A percentile compares a stretch with the other conserved stretches of the same genome.
phyloP scores from a whole-genome alignment of 2,329 filamentous ascomycete species.

The Emmonsiellopsis sp. region DNA sequence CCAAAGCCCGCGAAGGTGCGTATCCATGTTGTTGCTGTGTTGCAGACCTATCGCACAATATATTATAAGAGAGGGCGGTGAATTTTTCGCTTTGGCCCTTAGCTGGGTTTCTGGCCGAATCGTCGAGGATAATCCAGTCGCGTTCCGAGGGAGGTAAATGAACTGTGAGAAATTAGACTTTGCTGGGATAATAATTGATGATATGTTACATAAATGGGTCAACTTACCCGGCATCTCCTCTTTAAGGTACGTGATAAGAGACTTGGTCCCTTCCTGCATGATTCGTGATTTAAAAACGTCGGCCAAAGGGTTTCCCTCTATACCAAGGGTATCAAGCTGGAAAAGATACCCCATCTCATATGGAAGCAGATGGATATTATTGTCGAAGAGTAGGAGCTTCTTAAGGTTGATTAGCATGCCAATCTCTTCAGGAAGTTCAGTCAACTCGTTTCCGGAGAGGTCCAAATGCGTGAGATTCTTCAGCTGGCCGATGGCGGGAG shows the following conservation, averaged over 20 bases:
- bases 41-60: conserved; percentile 87
- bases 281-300: conserved; percentile 70
- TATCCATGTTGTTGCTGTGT: conserved; percentile 82
- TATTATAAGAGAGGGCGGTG: conserved; percentile 89
- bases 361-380: conserved; percentile 72
- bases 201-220: conserved; percentile 9
- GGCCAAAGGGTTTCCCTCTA: conserved; percentile 83
- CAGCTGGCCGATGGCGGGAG: conserved; percentile 70
- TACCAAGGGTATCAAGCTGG: conserved; percentile 77
- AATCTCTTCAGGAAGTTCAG: conserved; percentile 75
- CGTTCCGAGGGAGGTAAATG: conserved; percentile 68
- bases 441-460: conserved; percentile 78
- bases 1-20: conserved; percentile 68
- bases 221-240: conserved; percentile 75
- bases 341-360: conserved; percentile 83
- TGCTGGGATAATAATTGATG: background rate
- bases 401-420: conserved; percentile 95
- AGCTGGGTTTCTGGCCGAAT: conserved; percentile 31
- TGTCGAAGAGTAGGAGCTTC: conserved; percentile 80
- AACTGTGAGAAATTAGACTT: conserved; percentile 41
- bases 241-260: conserved; percentile 70
- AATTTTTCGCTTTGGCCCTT: conserved; percentile 57
- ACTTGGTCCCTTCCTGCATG: conserved; percentile 77
- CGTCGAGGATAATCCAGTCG: conserved; percentile 66
- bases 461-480: conserved; percentile 76